A percentile compares a stretch with the other conserved stretches of the same genome.
These are phyloP conservation scores for Nidularia sp. DNA, from an alignment of 768 basidiomycete genomes.

Conservation along the genomic window DNA sequence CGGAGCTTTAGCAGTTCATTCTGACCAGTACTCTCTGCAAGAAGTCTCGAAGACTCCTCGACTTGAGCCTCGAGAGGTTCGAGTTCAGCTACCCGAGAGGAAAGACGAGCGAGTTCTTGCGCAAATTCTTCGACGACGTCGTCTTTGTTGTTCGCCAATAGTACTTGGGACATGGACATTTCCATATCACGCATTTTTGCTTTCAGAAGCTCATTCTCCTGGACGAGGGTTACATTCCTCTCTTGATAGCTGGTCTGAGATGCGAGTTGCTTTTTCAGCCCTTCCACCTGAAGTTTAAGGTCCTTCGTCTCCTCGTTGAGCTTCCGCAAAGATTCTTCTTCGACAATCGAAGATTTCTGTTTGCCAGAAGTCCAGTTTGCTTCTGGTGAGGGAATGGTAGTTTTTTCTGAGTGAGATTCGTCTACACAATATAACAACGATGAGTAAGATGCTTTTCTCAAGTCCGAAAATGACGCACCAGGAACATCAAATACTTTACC, in stretches of 20 bases:
- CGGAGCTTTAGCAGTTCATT: conserved; percentile 18
- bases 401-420: too few species aligned
- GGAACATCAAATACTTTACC: background rate
- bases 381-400: too few species aligned
- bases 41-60: conserved; percentile 23
- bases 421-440: too few species aligned
- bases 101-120: conserved; percentile 20
- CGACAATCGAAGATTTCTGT: conserved; percentile 2
- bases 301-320: conserved; percentile 21
- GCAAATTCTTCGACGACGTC: conserved; percentile 15
- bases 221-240: conserved; percentile 14
- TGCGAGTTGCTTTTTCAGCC: conserved; percentile 19
- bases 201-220: conserved; percentile 21
- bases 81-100: conserved; percentile 14
- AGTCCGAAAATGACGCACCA: background rate
- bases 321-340: conserved; percentile 16
- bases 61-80: conserved; percentile 18
- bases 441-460: too few species aligned
- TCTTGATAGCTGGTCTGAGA: conserved; percentile 19
- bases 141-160: conserved; percentile 17
- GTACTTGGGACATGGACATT: conserved; percentile 18
- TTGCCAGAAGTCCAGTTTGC: background rate
- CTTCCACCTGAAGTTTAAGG: conserved; percentile 20
- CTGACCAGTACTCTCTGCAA: conserved; percentile 21
- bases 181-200: conserved; percentile 22